Evolutionary conservation across 1,284 basidiomycete species (phyloP).

Genomic region (Rhodotorula sp.): DNA sequence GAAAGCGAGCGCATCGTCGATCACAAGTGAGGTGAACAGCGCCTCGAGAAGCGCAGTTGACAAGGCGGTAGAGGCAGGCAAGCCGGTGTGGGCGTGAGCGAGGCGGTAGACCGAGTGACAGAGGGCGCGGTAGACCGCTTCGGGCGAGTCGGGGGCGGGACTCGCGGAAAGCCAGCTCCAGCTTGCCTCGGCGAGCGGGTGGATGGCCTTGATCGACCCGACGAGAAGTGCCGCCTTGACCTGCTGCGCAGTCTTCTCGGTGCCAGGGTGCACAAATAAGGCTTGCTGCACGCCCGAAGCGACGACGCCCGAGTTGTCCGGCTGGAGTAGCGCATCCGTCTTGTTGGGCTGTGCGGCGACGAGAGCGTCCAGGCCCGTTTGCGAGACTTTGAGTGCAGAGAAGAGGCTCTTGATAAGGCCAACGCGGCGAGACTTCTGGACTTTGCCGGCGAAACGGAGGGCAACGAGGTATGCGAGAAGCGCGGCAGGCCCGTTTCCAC

Average conservation of each 20-base stretch:
- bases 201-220: conserved; percentile 29
- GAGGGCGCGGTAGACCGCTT: conserved; percentile 11
- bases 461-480: conserved; percentile 21
- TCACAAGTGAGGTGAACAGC: conserved; percentile 65
- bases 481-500: not conserved
- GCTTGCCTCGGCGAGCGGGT: not conserved
- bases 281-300: conserved; percentile 7
- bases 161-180: conserved; percentile 39
- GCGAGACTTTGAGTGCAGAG: conserved; percentile 1
- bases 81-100: conserved; percentile 55
- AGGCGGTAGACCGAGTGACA: conserved; percentile 58
- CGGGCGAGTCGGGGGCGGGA: not conserved
- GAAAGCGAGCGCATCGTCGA: conserved; percentile 74
- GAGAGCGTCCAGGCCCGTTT: conserved; percentile 13
- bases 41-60: conserved; percentile 61
- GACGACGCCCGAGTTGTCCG: not conserved
- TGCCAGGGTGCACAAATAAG: conserved; percentile 45
- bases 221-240: conserved; percentile 45
- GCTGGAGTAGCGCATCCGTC: not conserved
- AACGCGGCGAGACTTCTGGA: conserved; percentile 21
- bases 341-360: conserved; percentile 1
- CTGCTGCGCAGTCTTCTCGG: conserved; percentile 45
- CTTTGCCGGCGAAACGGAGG: conserved; percentile 16
- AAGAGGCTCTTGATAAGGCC: conserved; percentile 10
- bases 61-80: conserved; percentile 52